Evolutionary conservation across 768 basidiomycete genomes (phyloP).

Genomic region (Russula compacta): DNA sequence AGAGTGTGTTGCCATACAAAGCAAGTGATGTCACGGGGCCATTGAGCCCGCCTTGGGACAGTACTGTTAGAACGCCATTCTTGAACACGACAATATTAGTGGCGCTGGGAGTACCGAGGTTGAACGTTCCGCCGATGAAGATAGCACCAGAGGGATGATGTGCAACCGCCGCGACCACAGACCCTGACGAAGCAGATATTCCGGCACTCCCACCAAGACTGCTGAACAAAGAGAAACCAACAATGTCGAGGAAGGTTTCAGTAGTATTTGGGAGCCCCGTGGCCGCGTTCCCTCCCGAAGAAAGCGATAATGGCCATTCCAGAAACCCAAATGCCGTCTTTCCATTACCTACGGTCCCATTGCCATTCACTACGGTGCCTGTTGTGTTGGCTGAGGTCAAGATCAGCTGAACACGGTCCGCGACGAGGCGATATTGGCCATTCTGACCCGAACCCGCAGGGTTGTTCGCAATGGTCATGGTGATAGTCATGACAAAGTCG

Average conservation of each 20-base stretch:
- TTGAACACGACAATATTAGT: conserved; percentile 70
- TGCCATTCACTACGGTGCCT: conserved; percentile 26
- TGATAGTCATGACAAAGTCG: conserved; percentile 63
- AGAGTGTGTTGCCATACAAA: conserved; percentile 56
- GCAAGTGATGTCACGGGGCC: conserved; percentile 64
- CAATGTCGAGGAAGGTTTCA: conserved; percentile 54
- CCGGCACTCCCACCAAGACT: conserved; percentile 44
- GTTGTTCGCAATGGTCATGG: conserved; percentile 58
- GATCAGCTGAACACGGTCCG: conserved; percentile 74
- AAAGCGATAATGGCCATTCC: conserved; percentile 64
- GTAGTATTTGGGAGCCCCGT: conserved; percentile 55
- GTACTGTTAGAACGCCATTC: conserved; percentile 41
- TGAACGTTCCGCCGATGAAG: conserved; percentile 74
- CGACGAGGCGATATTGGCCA: conserved; percentile 74
- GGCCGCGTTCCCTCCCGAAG: conserved; percentile 47
- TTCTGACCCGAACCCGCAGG: conserved; percentile 55
- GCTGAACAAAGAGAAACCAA: conserved; percentile 53
- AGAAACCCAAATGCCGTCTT: conserved; percentile 72
- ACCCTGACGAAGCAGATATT: conserved; percentile 30
- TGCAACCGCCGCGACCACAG: conserved; percentile 44
- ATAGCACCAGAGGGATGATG: conserved; percentile 58
- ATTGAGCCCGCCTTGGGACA: conserved; percentile 67
- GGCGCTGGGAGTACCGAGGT: conserved; percentile 42
- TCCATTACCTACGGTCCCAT: conserved; percentile 28
- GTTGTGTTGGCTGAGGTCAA: conserved; percentile 49